Evolutionary conservation across 331 rosid species (phyloP), one percentile per base, ranked within the genome.

Genomic region (Acacia pycnantha): DNA sequence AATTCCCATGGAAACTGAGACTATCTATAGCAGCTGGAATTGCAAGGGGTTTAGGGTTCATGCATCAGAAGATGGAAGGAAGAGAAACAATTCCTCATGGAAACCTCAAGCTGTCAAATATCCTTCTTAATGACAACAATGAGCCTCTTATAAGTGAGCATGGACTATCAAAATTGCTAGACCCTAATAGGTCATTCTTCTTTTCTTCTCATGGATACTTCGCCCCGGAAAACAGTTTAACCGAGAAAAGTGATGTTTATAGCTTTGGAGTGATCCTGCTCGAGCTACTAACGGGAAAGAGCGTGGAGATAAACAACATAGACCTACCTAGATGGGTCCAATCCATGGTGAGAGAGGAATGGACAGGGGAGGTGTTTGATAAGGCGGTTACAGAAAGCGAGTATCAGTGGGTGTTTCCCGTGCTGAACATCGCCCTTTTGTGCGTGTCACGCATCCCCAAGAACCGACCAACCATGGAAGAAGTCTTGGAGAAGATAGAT

Each of bases 361-460:
- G 98, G 97, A 92, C 97, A 5, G 97, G 94, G 1, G 97, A 94
- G 47, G 95, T 92, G 1, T 92, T 94, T 59, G 97, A 92, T 65
- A 90, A 83, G n/a, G 90, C 86, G 62, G 84, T 91, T 15, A 86
- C 47, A 9, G 87, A 80, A 78, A 68, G 83, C 69, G 94, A 85
- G 11, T 80, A 79, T 29, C 89, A 88, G 27, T 93, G 93, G 91
- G 92, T 90, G 2, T 88, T 94, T 82, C 90, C 93, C 22, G 16
- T 90, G 77, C 79, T 94, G 16, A 91, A 89, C 70, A 69, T 91
- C 47, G 94, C 95, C 19, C 86, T 94, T 14, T 81, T 82, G 74
- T 90, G 97, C 59, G 95, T 88, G 11, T 92, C 94, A 6, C 48
- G 86, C 48, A 74, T 47, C 22, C 92, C 92, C 3, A 88, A 79